A percentile compares a stretch with the other conserved stretches of the same genome.
phyloP scores from a whole-genome alignment of 2,329 filamentous ascomycete genomes.

The Colletotrichum spaethianum region DNA sequence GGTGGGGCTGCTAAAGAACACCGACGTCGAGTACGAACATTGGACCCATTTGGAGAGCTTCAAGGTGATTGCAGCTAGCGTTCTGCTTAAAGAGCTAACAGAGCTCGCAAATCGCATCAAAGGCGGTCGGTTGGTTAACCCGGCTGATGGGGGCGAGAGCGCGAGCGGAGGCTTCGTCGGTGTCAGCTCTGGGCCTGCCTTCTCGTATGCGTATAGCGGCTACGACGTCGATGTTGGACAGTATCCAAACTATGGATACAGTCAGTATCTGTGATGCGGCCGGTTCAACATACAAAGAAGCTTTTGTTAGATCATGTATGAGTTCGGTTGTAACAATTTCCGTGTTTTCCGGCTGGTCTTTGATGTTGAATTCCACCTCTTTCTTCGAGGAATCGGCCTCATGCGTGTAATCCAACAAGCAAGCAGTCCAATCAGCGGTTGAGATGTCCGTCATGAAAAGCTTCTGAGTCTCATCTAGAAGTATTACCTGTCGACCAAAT shows the following conservation, averaged over 20 bases:
- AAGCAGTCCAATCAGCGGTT: neutral
- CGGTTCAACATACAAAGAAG: too few relatives aligned
- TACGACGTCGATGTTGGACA: slow-evolving; percentile 36
- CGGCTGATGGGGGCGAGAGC: neutral
- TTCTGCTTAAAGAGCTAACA: slow-evolving; percentile 50
- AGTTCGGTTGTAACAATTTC: too few relatives aligned
- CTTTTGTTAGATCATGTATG: too few relatives aligned
- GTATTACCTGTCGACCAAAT: neutral
- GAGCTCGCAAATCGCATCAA: slow-evolving; percentile 28
- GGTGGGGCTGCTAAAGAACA: slow-evolving; percentile 42
- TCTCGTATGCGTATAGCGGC: slow-evolving; percentile 28
- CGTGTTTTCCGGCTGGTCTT: neutral
- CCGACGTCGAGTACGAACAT: slow-evolving; percentile 35
- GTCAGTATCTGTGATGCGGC: slow-evolving; percentile 5
- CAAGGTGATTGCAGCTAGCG: slow-evolving; percentile 54
- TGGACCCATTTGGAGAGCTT: slow-evolving; percentile 50
- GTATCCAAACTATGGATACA: slow-evolving; percentile 36
- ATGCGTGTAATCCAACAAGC: neutral
- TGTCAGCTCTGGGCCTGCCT: slow-evolving; percentile 14
- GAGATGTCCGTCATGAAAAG: neutral
- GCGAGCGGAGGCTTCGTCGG: slow-evolving; percentile 23
- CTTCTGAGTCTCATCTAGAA: neutral
- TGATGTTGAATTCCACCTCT: neutral
- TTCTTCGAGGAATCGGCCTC: neutral
- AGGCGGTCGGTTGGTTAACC: neutral